Evolutionary conservation across 257 asterid species (phyloP).

Genomic region (Nicotiana tabacum): DNA sequence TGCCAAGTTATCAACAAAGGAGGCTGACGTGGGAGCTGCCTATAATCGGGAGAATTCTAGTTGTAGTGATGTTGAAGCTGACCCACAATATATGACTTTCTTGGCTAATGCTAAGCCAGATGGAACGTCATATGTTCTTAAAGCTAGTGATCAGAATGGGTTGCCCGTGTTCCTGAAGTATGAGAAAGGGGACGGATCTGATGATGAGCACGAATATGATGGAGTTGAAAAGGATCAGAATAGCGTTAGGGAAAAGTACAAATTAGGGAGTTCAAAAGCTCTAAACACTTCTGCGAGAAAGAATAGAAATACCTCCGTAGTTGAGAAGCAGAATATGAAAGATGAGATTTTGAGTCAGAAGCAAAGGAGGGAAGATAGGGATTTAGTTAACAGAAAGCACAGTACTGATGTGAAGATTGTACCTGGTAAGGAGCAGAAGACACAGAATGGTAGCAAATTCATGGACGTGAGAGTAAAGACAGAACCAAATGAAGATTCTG

Average conservation of each 20-base stretch:
- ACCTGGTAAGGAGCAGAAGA: neutral
- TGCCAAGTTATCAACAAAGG: neutral
- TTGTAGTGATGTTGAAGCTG: neutral
- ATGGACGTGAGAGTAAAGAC: neutral
- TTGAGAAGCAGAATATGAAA: neutral
- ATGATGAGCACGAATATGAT: neutral
- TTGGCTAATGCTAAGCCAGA: conserved; percentile 3
- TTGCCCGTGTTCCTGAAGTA: conserved; percentile 8
- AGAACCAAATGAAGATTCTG: neutral
- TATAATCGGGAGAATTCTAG: neutral
- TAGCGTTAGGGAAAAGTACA: neutral
- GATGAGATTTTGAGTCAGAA: neutral
- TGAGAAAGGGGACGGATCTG: conserved; percentile 10
- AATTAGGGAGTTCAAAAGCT: neutral
- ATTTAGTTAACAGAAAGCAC: neutral
- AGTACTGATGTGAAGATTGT: neutral
- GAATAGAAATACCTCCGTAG: neutral
- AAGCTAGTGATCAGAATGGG: conserved; percentile 11
- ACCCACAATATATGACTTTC: conserved; percentile 21
- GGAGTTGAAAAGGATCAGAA: neutral
- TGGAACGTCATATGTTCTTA: conserved; percentile 16
- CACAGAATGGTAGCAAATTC: neutral
- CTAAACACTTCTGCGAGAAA: neutral
- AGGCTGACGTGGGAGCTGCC: neutral
- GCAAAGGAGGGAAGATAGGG: neutral